phyloP scores from a whole-genome alignment of 768 basidiomycete species.

The Tricholoma sp. region DNA sequence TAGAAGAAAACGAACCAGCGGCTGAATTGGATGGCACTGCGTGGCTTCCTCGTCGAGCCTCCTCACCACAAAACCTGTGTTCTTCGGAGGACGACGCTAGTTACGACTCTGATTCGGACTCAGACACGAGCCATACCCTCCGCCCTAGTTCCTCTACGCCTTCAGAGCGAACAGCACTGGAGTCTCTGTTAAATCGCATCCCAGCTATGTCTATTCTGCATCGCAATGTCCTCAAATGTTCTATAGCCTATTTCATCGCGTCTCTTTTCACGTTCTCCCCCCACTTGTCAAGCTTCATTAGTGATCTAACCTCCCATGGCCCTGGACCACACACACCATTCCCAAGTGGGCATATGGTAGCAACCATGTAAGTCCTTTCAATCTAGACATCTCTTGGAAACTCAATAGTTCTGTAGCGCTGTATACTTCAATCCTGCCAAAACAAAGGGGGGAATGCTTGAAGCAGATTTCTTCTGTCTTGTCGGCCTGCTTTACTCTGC shows the following conservation, averaged over 20 bases:
- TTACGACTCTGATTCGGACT: conserved; percentile 18
- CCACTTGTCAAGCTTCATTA: conserved; percentile 62
- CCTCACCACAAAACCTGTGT: not conserved
- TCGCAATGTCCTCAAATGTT: conserved; percentile 85
- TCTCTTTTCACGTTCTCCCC: conserved; percentile 92
- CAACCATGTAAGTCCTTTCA: conserved; percentile 69
- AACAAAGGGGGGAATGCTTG: conserved; percentile 88
- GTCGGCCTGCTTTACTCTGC: conserved; percentile 67
- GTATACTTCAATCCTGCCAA: conserved; percentile 95
- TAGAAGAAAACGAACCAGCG: conserved; percentile 1
- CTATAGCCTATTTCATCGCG: conserved; percentile 83
- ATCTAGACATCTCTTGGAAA: not conserved
- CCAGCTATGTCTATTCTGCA: conserved; percentile 46
- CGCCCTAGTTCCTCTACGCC: conserved; percentile 4
- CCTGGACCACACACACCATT: conserved; percentile 52
- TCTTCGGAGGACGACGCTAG: not conserved
- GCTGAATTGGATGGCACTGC: not conserved
- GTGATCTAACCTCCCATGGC: conserved; percentile 50
- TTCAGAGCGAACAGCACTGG: conserved; percentile 8
- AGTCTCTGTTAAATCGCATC: conserved; percentile 8
- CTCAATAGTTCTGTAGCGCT: conserved; percentile 34
- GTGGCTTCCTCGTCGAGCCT: not conserved
- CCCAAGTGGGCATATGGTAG: conserved; percentile 86
- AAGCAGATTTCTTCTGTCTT: conserved; percentile 80
- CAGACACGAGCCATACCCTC: conserved; percentile 8